Percentiles rank a stretch among this genome's conserved stretches.
phyloP scores from a whole-genome alignment of 306 rosid genomes.

The Vicia faba region DNA sequence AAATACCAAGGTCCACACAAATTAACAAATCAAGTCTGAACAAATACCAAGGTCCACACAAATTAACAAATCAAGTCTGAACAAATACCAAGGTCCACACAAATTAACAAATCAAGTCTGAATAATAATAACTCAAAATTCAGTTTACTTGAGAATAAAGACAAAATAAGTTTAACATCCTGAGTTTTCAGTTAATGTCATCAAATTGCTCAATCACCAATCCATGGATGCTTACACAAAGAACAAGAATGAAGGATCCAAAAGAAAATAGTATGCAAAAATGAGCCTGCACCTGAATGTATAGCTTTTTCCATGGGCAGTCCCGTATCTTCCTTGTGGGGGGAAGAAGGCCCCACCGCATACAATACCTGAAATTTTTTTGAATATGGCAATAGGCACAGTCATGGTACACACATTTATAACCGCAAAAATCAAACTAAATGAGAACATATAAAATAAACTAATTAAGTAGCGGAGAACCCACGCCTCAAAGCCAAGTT shows the following conservation, averaged over 20 bases:
- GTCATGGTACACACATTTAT: conserved; percentile 2
- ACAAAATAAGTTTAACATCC: conserved; percentile 15
- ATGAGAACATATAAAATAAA: conserved; percentile 28
- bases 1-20: conserved; percentile 28
- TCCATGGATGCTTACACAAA: conserved; percentile 1
- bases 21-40: conserved; percentile 4
- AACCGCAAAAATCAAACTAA: conserved; percentile 2
- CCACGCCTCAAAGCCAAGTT: conserved; percentile 44
- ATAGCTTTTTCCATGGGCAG: conserved; percentile 85
- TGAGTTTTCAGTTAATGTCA: conserved; percentile 10
- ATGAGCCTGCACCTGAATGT: conserved; percentile 59
- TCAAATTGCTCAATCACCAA: conserved; percentile 23
- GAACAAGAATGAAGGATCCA: neutral
- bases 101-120: conserved; percentile 12
- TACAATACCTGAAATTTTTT: conserved; percentile 65
- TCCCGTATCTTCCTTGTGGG: conserved; percentile 70
- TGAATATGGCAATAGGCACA: conserved; percentile 21
- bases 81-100: conserved; percentile 26
- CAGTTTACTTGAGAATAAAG: conserved; percentile 32
- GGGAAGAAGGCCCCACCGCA: conserved; percentile 86
- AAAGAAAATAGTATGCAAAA: conserved; percentile 2
- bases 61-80: conserved; percentile 8
- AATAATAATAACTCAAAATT: conserved; percentile 25
- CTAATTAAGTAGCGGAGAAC: conserved; percentile 38
- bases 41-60: conserved; percentile 24